Percentiles rank a stretch among this genome's conserved stretches.
phyloP scores from a whole-genome alignment of 2,329 filamentous ascomycete genomes.

The Zopfia rhizophila region DNA sequence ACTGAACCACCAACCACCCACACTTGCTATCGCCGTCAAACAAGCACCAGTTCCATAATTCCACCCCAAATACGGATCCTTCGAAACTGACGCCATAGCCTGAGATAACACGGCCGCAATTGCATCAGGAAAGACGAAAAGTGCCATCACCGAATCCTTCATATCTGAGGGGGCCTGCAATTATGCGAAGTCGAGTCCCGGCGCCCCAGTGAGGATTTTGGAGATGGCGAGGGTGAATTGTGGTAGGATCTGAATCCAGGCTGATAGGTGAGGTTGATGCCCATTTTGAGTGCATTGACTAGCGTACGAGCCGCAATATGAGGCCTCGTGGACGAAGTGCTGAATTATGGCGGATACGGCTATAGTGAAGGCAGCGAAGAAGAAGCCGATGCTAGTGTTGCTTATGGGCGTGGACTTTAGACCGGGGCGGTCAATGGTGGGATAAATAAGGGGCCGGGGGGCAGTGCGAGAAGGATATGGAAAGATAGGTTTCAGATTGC shows the following conservation, averaged over 20 bases:
- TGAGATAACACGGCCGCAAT: no score
- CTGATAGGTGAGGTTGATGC: conserved; percentile 64
- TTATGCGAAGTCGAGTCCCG: no score
- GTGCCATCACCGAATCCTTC: no score
- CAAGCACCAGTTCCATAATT: no score
- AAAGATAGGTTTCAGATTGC: conserved; percentile 59
- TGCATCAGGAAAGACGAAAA: no score
- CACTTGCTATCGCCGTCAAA: no score
- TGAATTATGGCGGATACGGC: conserved; percentile 57
- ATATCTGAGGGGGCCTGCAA: no score
- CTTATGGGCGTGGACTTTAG: conserved; percentile 59
- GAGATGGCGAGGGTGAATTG: no score
- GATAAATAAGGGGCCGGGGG: conserved; percentile 57
- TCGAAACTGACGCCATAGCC: no score
- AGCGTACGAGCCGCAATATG: conserved; percentile 66
- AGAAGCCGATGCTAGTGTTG: conserved; percentile 59
- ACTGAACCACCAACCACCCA: no score
- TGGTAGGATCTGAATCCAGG: conserved; percentile 62
- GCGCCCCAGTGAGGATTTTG: no score
- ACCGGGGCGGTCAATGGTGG: conserved; percentile 50
- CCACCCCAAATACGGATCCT: no score
- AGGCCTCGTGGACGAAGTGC: conserved; percentile 68
- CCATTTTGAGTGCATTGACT: conserved; percentile 56
- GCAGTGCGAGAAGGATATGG: conserved; percentile 61
- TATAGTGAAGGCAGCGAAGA: conserved; percentile 54